These are phyloP conservation scores for Tolypocladium nubicola DNA, from an alignment of 2,329 filamentous ascomycete genomes.

Conservation along the genomic window DNA sequence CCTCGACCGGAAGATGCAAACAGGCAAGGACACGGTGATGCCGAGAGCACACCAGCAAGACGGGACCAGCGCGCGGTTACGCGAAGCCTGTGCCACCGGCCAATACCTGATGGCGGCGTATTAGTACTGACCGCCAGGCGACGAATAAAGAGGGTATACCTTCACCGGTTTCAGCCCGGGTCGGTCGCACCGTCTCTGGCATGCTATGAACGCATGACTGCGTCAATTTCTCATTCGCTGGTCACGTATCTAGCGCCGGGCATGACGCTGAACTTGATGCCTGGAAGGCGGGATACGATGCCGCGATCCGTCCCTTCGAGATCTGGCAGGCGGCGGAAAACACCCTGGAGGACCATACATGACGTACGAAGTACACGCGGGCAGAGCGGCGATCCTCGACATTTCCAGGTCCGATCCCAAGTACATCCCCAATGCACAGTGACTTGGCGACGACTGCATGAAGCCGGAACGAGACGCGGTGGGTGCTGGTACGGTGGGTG, in stretches of 20 bases:
- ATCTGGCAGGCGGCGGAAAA: background rate
- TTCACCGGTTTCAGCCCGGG: conserved; percentile 1
- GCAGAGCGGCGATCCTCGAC: background rate
- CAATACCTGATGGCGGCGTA: background rate
- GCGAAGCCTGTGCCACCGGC: background rate
- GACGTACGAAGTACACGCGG: background rate
- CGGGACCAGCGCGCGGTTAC: background rate
- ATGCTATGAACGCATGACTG: background rate
- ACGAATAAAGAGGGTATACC: background rate
- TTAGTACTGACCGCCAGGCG: background rate
- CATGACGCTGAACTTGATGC: background rate
- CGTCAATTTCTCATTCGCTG: background rate
- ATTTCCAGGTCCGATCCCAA: background rate
- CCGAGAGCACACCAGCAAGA: background rate
- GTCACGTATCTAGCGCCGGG: background rate
- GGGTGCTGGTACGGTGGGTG: background rate
- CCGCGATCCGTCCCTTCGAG: background rate
- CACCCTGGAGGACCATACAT: background rate
- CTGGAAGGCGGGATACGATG: too few species aligned
- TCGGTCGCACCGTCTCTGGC: background rate
- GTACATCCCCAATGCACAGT: background rate
- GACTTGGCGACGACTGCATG: background rate
- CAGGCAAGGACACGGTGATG: background rate
- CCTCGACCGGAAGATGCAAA: background rate
- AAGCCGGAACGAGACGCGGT: background rate